These are phyloP conservation scores for Trichosporon ovoides DNA, from an alignment of 1,284 basidiomycete genomes.

Conservation along the genomic window DNA sequence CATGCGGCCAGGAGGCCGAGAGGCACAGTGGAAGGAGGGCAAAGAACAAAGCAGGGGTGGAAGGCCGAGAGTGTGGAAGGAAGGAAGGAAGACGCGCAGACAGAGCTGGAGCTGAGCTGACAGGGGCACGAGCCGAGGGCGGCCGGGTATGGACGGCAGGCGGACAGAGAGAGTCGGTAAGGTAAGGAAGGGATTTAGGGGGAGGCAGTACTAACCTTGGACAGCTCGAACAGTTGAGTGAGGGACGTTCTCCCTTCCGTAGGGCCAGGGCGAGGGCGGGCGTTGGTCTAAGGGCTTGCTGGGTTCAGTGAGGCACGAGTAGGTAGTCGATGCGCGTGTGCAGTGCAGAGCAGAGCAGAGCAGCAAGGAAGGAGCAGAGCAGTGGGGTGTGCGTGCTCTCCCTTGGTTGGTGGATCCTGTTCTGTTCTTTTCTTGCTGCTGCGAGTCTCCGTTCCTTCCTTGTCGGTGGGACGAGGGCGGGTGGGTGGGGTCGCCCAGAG, in stretches of 20 bases:
- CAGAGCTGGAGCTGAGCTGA: too few relatives aligned
- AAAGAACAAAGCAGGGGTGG: not conserved
- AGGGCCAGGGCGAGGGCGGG: too few relatives aligned
- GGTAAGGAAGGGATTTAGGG: not conserved
- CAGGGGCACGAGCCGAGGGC: too few relatives aligned
- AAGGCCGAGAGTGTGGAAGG: not conserved
- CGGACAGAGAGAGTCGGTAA: too few relatives aligned
- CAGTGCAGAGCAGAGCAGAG: too few relatives aligned
- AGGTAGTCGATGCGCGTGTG: not conserved
- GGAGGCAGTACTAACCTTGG: constrained; percentile 4
- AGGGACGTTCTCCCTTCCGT: not conserved
- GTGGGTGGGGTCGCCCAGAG: too few relatives aligned
- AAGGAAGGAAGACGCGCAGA: not conserved
- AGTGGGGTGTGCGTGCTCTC: too few relatives aligned
- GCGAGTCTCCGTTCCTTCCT: not conserved
- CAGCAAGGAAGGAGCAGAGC: too few relatives aligned
- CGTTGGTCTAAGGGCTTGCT: too few relatives aligned
- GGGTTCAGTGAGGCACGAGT: too few relatives aligned
- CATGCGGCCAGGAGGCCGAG: not conserved
- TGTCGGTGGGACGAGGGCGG: not conserved
- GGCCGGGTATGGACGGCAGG: too few relatives aligned
- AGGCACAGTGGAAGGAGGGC: not conserved
- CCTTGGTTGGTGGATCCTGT: too few relatives aligned
- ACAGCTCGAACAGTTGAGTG: not conserved
- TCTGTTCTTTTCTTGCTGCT: not conserved